These are phyloP conservation scores for Talaromyces sp. DNA, from an alignment of 2,329 filamentous ascomycete species.

Conservation along the genomic window DNA sequence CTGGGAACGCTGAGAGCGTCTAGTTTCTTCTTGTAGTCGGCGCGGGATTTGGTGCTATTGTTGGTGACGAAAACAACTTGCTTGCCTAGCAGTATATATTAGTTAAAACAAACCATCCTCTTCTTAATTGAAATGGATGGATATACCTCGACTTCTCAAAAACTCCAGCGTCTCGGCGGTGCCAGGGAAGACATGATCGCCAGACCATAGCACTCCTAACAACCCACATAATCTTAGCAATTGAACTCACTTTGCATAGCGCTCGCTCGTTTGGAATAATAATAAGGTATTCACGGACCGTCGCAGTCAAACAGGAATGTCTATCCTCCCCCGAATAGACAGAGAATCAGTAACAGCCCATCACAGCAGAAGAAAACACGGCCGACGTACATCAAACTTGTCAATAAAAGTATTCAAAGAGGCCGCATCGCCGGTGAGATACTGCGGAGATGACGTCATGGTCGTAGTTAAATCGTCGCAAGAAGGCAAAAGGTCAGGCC, in stretches of 20 bases:
- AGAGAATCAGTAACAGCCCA: slow-evolving; percentile 17
- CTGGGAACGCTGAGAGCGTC: slow-evolving; percentile 73
- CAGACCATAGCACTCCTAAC: slow-evolving; percentile 92
- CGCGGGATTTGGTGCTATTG: slow-evolving; percentile 94
- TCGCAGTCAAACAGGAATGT: slow-evolving; percentile 96
- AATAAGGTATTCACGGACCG: slow-evolving; percentile 54
- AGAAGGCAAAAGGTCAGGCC: background rate
- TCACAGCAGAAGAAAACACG: background rate
- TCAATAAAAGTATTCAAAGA: slow-evolving; percentile 80
- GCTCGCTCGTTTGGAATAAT: background rate
- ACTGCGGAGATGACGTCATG: slow-evolving; percentile 33
- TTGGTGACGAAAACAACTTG: slow-evolving; percentile 95
- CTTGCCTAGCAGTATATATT: slow-evolving; percentile 59
- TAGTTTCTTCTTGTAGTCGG: slow-evolving; percentile 91
- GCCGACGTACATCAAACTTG: slow-evolving; percentile 76
- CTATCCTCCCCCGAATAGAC: slow-evolving; percentile 40
- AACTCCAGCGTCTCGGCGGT: slow-evolving; percentile 81
- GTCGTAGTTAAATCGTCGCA: background rate
- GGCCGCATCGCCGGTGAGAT: slow-evolving; percentile 73
- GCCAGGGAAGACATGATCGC: slow-evolving; percentile 81
- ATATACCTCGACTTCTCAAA: slow-evolving; percentile 70
- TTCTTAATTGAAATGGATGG: background rate
- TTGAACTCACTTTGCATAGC: slow-evolving; percentile 16
- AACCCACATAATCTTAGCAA: slow-evolving; percentile 34
- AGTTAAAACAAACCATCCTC: background rate